Evolutionary conservation across 2,329 filamentous ascomycete species (phyloP).

Genomic region (Penicillium sclerotiorum): DNA sequence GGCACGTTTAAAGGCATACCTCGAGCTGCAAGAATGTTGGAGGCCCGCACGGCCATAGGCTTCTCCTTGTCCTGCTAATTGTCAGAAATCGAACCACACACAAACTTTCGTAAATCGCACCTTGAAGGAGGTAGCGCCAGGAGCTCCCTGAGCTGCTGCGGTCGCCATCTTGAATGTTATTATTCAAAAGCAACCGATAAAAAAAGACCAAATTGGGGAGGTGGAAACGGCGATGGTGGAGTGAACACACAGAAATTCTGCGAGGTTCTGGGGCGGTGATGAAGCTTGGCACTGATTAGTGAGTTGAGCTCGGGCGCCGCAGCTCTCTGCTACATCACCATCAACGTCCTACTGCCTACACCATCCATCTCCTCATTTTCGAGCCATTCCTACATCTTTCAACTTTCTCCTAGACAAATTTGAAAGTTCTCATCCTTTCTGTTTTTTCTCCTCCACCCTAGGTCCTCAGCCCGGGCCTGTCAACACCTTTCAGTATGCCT

Average conservation of each 20-base stretch:
- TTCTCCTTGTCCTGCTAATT: slow-evolving; percentile 80
- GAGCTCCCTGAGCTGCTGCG: slow-evolving; percentile 50
- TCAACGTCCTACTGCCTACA: slow-evolving; percentile 20
- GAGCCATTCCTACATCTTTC: not conserved
- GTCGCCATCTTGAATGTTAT: slow-evolving; percentile 52
- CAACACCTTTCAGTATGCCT: slow-evolving; percentile 65
- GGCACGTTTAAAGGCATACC: slow-evolving; percentile 56
- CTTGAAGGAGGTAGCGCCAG: slow-evolving; percentile 69
- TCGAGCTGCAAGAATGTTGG: slow-evolving; percentile 96
- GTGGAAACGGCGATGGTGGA: slow-evolving; percentile 27
- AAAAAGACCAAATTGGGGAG: slow-evolving; percentile 24
- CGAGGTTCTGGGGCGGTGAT: slow-evolving; percentile 43
- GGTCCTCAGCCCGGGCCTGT: slow-evolving; percentile 29
- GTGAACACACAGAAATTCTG: slow-evolving; percentile 41
- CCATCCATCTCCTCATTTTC: slow-evolving; percentile 22
- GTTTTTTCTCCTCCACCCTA: slow-evolving; percentile 12
- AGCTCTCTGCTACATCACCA: slow-evolving; percentile 38
- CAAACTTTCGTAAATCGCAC: slow-evolving; percentile 42
- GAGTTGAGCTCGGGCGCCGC: slow-evolving; percentile 38
- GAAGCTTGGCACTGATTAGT: slow-evolving; percentile 45
- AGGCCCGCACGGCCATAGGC: slow-evolving; percentile 92
- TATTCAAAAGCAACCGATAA: slow-evolving; percentile 29
- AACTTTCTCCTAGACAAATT: not conserved
- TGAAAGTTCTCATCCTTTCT: slow-evolving; percentile 6
- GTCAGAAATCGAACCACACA: slow-evolving; percentile 45